A percentile compares a stretch with the other conserved stretches of the same genome.
These are phyloP conservation scores for Coemansia asiatica DNA, from an alignment of 192 early-diverging fungal species.

Conservation along the genomic window DNA sequence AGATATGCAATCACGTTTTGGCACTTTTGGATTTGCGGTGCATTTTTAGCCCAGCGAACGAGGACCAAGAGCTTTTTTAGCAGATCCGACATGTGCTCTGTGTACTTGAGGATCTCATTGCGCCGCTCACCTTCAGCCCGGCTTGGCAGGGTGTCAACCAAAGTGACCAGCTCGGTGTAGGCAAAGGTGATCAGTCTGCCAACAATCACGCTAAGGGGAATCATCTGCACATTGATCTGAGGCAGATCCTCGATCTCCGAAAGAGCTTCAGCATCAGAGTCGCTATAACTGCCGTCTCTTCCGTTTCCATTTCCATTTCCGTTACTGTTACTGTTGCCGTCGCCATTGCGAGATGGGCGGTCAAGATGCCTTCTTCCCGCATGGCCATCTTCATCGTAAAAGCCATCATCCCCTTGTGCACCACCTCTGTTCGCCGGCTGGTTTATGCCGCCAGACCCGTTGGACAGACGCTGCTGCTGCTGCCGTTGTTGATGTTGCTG, in stretches of 20 bases:
- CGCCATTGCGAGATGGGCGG: no score
- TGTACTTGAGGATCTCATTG: constrained; percentile 64
- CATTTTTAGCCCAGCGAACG: constrained; percentile 73
- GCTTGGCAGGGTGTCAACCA: constrained; percentile 65
- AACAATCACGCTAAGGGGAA: constrained; percentile 61
- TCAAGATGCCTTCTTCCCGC: no score
- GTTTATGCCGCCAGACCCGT: background rate
- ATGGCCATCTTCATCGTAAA: background rate
- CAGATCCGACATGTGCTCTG: constrained; percentile 61
- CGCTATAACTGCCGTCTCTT: constrained; percentile 5
- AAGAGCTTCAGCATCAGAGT: constrained; percentile 5
- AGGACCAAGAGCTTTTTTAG: constrained; percentile 73
- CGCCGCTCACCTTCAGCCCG: constrained; percentile 61
- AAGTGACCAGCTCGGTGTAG: constrained; percentile 66
- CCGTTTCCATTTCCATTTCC: background rate
- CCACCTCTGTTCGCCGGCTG: background rate
- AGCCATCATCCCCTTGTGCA: background rate
- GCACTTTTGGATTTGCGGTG: constrained; percentile 68
- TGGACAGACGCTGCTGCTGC: constrained; percentile 8
- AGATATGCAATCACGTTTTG: constrained; percentile 66
- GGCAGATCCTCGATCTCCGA: constrained; percentile 52
- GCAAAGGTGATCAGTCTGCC: constrained; percentile 64
- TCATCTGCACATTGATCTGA: constrained; percentile 63
- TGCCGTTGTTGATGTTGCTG: constrained; percentile 9
- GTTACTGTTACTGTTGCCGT: background rate